Conservation (phyloP, 1,139 yeast species). For the Zygoascus sp. region DNA sequence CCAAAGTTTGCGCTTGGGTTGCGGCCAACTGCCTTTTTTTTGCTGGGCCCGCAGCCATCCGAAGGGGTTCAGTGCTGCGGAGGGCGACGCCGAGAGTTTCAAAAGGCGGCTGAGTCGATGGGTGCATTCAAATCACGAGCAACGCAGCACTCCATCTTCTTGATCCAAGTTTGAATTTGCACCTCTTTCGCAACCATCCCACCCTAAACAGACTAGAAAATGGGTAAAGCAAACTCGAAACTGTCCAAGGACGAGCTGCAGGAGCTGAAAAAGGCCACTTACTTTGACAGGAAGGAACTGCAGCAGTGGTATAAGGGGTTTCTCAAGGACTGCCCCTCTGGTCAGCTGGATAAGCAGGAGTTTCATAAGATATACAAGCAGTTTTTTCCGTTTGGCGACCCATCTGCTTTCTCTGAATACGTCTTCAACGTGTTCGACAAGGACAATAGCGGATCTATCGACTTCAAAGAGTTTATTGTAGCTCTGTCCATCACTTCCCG, state of each 20-base stretch:
- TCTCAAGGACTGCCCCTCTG: slow-evolving; percentile 87
- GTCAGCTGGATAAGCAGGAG: slow-evolving; percentile 81
- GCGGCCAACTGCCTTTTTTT: no score
- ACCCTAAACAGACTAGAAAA: slow-evolving; percentile 28
- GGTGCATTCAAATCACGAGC: no score
- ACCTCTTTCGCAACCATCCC: no score
- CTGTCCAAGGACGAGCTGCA: slow-evolving; percentile 86
- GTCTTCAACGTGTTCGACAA: slow-evolving; percentile 86
- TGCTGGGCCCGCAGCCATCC: no score
- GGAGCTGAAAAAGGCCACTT: slow-evolving; percentile 77
- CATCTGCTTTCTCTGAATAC: slow-evolving; percentile 82
- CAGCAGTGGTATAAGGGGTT: slow-evolving; percentile 99
- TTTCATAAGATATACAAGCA: slow-evolving; percentile 90
- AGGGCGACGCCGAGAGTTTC: not conserved
- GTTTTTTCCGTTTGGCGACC: slow-evolving; percentile 98
- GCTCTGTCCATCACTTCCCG: slow-evolving; percentile 86
- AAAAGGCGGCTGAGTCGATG: not conserved
- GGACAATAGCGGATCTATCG: slow-evolving; percentile 76
- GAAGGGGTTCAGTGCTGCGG: no score
- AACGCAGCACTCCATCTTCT: no score
- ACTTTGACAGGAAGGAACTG: slow-evolving; percentile 87
- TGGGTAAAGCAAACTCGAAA: slow-evolving; percentile 97
- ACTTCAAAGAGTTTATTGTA: slow-evolving; percentile 86
- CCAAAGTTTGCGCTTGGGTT: no score
- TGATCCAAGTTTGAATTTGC: no score